Base-by-base conservation (phyloP, 495 filamentous ascomycete species). In the Penicillium simplicissimum region DNA sequence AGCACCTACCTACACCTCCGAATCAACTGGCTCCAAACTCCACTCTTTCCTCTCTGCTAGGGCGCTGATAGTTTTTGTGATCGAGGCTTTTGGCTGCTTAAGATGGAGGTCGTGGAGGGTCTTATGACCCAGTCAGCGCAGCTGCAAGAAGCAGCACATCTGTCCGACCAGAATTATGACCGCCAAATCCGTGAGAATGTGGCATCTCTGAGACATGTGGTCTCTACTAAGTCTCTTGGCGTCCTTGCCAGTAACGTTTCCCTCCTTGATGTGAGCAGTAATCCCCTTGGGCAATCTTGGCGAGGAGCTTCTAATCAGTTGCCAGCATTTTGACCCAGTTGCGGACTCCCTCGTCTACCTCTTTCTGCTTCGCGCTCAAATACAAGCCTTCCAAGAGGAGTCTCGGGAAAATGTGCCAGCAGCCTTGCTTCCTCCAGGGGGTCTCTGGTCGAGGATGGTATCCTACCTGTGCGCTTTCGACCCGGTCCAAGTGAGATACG, bases 401-500 rank as follows among this genome's bases (percentile, higher is more conserved):
- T 52, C 62, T n/a, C 61, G 55, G 8, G 52, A 64, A 25, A 47
- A 31, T 6, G 58, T 72, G 8, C 68, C 72, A 14, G 61, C 65
- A 4, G 60, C 72, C 14, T 42, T 80, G 10, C 49, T 43, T 28
- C 78, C 79, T 4, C 67, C 70, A 0, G 70, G 75, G 2, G 60
- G 55, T 7, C 55, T 87, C 57, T 88, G 84, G 83, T 65, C 68
- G n/a, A 79, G 73, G 49, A 65, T 76, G 25, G 65, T 75, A 11
- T 65, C 61, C 1, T 89, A 87, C 58, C 61, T 88, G 58, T 63
- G 72, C 31, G 66, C 58, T 4, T 88, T 87, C 68, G 83, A 90
- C 67, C 74, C 78, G 5, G 70, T 84, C 31, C 87, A 89, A 64
- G 68, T 86, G 9, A 78, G 85, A 68, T 88, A 89, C 70, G 77